Evolutionary conservation across 305 asterid genomes (phyloP).

Genomic region (Fraxinus greggii): DNA sequence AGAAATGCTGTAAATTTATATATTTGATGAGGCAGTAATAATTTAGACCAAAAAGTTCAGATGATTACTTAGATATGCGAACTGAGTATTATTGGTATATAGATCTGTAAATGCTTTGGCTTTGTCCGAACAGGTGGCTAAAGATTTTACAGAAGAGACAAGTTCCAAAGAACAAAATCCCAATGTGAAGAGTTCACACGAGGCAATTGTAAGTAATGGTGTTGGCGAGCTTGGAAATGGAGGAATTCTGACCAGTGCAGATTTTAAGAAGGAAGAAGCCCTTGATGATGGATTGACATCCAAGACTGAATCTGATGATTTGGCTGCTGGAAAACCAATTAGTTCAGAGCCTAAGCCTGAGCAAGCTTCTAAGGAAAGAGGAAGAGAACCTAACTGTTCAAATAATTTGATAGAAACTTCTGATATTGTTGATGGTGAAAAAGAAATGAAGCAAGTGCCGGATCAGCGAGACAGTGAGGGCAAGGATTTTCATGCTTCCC

Average conservation of each 20-base stretch:
- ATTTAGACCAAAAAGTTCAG: not conserved
- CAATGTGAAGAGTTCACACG: constrained; percentile 37
- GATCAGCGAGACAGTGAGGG: constrained; percentile 30
- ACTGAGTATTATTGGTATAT: not conserved
- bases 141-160: constrained; percentile 41
- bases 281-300: constrained; percentile 34
- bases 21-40: not conserved
- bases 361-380: constrained; percentile 30
- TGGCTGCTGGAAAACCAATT: constrained; percentile 34
- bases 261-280: constrained; percentile 35
- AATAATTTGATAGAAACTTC: constrained; percentile 40
- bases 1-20: not conserved
- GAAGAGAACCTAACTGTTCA: constrained; percentile 29
- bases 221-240: constrained; percentile 35
- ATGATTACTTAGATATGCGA: not conserved
- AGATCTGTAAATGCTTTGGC: constrained; percentile 13
- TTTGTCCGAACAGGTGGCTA: constrained; percentile 29
- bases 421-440: constrained; percentile 37
- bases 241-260: constrained; percentile 36
- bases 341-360: constrained; percentile 40
- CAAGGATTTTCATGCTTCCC: constrained; percentile 42
- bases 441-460: constrained; percentile 46
- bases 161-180: constrained; percentile 34
- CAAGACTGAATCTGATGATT: constrained; percentile 46
- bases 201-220: constrained; percentile 47